Base-by-base conservation (phyloP, 2,329 filamentous ascomycete genomes). In the Calonectria henricotiae region DNA sequence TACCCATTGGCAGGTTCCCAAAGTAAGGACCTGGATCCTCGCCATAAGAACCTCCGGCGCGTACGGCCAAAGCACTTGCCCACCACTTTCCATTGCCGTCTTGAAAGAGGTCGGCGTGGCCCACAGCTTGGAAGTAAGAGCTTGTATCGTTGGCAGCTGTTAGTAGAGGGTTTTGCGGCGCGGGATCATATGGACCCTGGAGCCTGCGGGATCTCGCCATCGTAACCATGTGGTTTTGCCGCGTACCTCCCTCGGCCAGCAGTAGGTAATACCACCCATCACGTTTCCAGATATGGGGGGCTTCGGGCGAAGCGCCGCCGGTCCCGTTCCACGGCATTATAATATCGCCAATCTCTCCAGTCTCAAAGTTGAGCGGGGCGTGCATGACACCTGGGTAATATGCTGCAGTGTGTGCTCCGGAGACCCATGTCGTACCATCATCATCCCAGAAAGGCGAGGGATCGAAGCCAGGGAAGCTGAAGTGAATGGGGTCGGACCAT, bases 401-500 rank as follows among this genome's bases (percentile, higher is more conserved):
- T 6, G 51, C 51, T 37, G 51, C 51, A 5, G 51, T 55, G 11
- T 55, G 51, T 11, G 51, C 51, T 7, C 51, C 51, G 13, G 35
- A 37, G 32, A 55, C 51, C 51, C 51, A 55, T 2, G 51, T 55
- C 4, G 51, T 55, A 5, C 51, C 51, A 13, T 55, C 51, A 13
- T 23, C 20, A 6, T 55, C 51, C 51, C 51, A 55, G n/a, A 55
- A 55, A 15, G 51, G 51, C n/a, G 51, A 23, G 13, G 51, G 51
- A 23, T 55, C 51, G n/a, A 55, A 55, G n/a, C 51, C 51, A n/a
- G 51, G 51, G 32, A 55, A 55, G 32, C 20, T 55, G 51, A 55
- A 55, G n/a, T 55, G 51, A 15, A 55, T 15, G 5, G 51, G 51
- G 8, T 55, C 51, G 5, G 51, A 55, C 51, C 51, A 55, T 20